A percentile compares a stretch with the other conserved stretches of the same genome.
Conservation (phyloP, 1,139 yeast genomes). For the Yamadazyma trypodendri region DNA sequence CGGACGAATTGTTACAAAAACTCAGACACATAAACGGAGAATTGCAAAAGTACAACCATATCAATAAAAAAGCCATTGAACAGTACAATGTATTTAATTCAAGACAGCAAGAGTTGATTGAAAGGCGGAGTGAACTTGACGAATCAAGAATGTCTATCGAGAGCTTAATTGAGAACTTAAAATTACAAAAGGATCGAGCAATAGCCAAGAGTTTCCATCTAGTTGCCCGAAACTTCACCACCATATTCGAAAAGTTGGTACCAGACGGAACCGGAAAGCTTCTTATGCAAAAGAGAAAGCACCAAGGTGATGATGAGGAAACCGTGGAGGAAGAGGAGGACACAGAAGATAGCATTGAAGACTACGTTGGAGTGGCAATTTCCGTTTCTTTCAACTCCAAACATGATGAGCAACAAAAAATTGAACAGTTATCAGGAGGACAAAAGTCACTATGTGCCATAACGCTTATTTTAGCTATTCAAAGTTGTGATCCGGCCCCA, state of each 20-base stretch:
- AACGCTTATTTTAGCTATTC: conserved; percentile 89
- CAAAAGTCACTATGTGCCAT: conserved; percentile 95
- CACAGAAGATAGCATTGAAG: conserved; percentile 42
- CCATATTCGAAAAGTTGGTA: conserved; percentile 75
- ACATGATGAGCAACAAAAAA: conserved; percentile 80
- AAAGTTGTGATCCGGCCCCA: conserved; percentile 95
- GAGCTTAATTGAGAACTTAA: conserved; percentile 66
- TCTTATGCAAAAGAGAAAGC: conserved; percentile 54
- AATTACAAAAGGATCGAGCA: conserved; percentile 79
- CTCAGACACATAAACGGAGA: conserved; percentile 58
- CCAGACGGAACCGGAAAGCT: conserved; percentile 81
- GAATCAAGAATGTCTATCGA: conserved; percentile 73
- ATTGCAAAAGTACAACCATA: conserved; percentile 66
- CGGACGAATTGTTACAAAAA: conserved; percentile 55
- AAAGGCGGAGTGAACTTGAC: conserved; percentile 68
- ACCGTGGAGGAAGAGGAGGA: conserved; percentile 20
- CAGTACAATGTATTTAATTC: conserved; percentile 74
- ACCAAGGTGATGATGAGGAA: conserved; percentile 10
- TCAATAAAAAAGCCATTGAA: conserved; percentile 88
- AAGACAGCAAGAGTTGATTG: conserved; percentile 65
- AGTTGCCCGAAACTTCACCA: conserved; percentile 71
- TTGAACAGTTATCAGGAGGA: conserved; percentile 94
- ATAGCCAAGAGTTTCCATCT: conserved; percentile 75
- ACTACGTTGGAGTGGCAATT: conserved; percentile 80
- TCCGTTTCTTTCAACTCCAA: conserved; percentile 89